Base-by-base conservation (phyloP, 1,139 yeast species). In the Nakaseomyces sp. region DNA sequence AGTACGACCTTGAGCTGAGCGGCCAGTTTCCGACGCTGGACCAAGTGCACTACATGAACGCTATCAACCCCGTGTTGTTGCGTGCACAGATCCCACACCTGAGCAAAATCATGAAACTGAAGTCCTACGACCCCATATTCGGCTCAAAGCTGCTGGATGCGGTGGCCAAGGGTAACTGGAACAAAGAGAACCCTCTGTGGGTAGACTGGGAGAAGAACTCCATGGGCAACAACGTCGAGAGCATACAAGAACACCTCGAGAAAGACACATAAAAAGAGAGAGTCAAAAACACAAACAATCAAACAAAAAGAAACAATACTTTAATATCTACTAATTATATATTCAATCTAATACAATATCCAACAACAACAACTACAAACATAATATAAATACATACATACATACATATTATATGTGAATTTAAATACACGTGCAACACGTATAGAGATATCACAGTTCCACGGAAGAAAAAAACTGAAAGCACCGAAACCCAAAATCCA, bases 151-250 rank as follows among this genome's bases (percentile, higher is more conserved):
- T 58, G 37, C 42, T 43, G 25, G 49, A 53, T 5, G 50, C 56
- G 31, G 52, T 50, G 20, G 36, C 43, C 10, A 40, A 39, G 22
- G 55, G 54, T 2, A 24, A 43, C 18, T 58, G 63, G 63, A 51
- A 51, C 37, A 43, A 50, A 7, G 29, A 46, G 19, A 40, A 49
- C 5, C 43, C 60, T 7, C 42, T 58, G 25, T 58, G 61, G 61
- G 55, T 58, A 7, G 63, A 58, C 42, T 58, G 63, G 63, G 63
- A 58, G 47, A 52, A 48, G 32, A 50, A 50, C 41, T 41, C 39
- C 19, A 41, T 56, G 38, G 38, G 38, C 4, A 35, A 20, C n/a
- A 13, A 12, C 26, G 18, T 22, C 4, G 28, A 35, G 7, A 22
- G 38, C 8, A 26, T 25, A 7, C n/a, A 30, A n/a, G 33, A 39